A percentile compares a stretch with the other conserved stretches of the same genome.
Conservation (phyloP, 1,284 basidiomycete genomes). For the Athelia psychrophila region DNA sequence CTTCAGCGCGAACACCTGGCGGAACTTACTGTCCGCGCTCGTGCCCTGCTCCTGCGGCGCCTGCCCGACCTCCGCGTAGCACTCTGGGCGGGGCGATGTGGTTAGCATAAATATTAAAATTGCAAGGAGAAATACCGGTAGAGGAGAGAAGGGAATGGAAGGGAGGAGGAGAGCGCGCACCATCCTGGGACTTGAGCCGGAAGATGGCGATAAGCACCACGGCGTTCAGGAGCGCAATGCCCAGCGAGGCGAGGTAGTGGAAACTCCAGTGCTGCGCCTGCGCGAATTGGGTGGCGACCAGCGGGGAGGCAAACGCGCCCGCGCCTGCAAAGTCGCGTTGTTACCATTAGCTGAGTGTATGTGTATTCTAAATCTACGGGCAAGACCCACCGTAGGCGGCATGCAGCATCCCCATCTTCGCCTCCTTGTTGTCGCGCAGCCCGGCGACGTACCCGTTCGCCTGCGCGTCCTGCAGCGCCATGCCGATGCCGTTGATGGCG, state of each 20-base stretch:
- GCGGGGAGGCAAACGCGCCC: constrained; percentile 65
- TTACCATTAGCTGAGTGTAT: background rate
- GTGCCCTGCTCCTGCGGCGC: constrained; percentile 29
- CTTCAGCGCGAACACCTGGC: constrained; percentile 50
- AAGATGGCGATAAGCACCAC: constrained; percentile 47
- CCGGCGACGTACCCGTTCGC: constrained; percentile 53
- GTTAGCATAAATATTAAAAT: background rate
- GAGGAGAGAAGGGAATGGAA: too few relatives aligned
- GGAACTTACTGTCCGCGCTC: constrained; percentile 43
- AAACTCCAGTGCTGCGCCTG: constrained; percentile 49
- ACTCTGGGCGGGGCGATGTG: constrained; percentile 37
- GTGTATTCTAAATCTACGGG: background rate
- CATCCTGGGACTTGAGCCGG: constrained; percentile 46
- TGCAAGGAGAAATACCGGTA: too few relatives aligned
- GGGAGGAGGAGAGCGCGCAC: constrained; percentile 23
- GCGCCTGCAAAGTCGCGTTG: constrained; percentile 39
- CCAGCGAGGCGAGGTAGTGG: constrained; percentile 63
- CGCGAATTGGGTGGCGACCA: constrained; percentile 69
- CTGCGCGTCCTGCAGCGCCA: constrained; percentile 55
- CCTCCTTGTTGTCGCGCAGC: constrained; percentile 40
- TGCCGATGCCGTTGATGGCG: constrained; percentile 60
- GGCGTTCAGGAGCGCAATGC: constrained; percentile 46
- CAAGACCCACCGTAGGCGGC: constrained; percentile 44
- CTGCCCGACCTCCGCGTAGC: constrained; percentile 38
- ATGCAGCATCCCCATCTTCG: constrained; percentile 65